Base-by-base conservation (phyloP, 768 basidiomycete genomes). In the Tylopilus vinaceipallidus region DNA sequence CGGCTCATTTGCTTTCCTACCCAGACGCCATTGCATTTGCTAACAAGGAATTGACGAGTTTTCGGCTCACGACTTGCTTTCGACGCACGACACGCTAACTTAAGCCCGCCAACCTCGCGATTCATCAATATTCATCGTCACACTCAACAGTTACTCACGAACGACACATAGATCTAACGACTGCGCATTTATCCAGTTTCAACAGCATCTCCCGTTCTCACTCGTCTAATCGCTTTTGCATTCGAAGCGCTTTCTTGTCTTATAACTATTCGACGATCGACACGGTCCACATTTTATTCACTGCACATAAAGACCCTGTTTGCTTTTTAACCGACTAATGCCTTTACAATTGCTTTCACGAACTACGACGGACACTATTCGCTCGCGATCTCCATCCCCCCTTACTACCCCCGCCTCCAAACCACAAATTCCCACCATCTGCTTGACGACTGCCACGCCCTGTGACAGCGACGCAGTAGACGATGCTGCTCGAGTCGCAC, bases 361-460 rank as follows among this genome's bases (percentile, higher is more conserved):
- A 65, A 50, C 64, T 46, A 52, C 60, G 39, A 49, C 59, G 40
- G 60, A 67, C 10, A 49, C 62, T 2, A 13, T 34, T 53, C 67
- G 58, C 50, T 53, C 61, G 12, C 59, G 48, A n/a, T 61, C 64
- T 13, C 53, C 62, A 23, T 62, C 72, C 14, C 61, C 62, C 20
- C 27, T 68, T 19, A 39, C 59, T 42, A 68, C 68, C 12, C 56
- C 65, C 2, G 44, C 55, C 5, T 56, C 66, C 9, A 69, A 70
- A 39, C 52, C 65, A 7, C 65, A 65, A 26, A 56, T 75, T 47
- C 84, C 87, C 20, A 82, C 85, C 45, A 89, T 89, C 50, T 77
- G 84, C 37, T 78, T 89, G 59, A 81, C 82, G 55, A 75, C 81
- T 14, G 84, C 87, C 0, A 86, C 80, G 0, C 87, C 86, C 3